Percentiles rank a stretch among this genome's conserved stretches.
These are phyloP conservation scores for Xylariaceae sp. DNA, from an alignment of 2,329 filamentous ascomycete species.

Conservation along the genomic window DNA sequence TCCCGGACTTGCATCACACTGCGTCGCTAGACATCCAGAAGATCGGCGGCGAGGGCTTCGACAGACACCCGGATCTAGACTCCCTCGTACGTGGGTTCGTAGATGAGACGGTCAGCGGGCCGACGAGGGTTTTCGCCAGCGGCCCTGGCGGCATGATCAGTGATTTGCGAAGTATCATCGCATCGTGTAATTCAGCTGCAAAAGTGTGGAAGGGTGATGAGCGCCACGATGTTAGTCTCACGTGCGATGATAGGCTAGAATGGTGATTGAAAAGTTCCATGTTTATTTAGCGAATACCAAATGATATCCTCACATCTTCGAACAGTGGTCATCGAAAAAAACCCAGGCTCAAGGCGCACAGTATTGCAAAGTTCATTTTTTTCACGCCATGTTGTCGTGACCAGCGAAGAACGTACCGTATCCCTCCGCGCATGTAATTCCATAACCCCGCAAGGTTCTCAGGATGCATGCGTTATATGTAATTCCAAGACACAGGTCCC, in stretches of 20 bases:
- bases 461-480: no score
- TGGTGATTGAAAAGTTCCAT: constrained; percentile 35
- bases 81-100: constrained; percentile 46
- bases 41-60: constrained; percentile 23
- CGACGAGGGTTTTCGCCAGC: constrained; percentile 55
- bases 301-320: no score
- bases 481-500: no score
- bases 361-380: no score
- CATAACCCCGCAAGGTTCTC: no score
- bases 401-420: no score
- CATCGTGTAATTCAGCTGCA: constrained; percentile 44
- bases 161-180: constrained; percentile 52
- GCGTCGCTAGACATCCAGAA: constrained; percentile 26
- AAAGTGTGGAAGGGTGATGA: constrained; percentile 57
- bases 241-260: constrained; percentile 59
- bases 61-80: constrained; percentile 41
- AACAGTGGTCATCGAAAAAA: no score
- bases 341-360: no score
- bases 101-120: constrained; percentile 38
- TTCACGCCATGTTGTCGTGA: no score
- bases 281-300: no score
- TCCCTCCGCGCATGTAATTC: no score
- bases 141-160: constrained; percentile 57
- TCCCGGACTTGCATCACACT: constrained; percentile 12
- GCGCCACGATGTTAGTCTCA: constrained; percentile 49